Evolutionary conservation across 495 filamentous ascomycete species (phyloP), one percentile per base, ranked within the genome.

Genomic region (Astrocystis sublimbata): DNA sequence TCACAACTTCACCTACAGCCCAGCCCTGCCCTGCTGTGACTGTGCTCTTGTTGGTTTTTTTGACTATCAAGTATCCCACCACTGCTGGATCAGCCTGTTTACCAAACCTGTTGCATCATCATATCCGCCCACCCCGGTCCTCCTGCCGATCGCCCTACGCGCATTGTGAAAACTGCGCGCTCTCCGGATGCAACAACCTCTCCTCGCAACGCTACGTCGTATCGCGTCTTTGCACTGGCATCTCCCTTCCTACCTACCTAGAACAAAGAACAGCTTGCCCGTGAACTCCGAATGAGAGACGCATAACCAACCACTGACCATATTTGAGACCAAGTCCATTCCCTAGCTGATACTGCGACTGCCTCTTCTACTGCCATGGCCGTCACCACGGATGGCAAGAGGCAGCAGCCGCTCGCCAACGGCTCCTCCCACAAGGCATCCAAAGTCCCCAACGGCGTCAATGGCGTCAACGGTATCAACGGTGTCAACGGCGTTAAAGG

Each of bases 341-440:
- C 36, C 45, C 15, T 23, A 12, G 21, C 21, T 35, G 23, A 13
- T 6, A 40, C 31, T 7, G 19, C 3, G n/a, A n/a, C n/a, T n/a
- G n/a, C n/a, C n/a, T 28, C 33, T 51, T 24, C 21, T n/a, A 21
- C 54, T 24, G 40, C 7, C 4, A 45, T 42, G 40, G 47, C 47
- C 10, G 58, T 38, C 46, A 67, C 28, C 58, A 76, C 76, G 75
- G 65, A 68, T 57, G 65, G 38, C 53, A 58, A 51, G 45, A 45
- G 19, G 43, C 51, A 58, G 17, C 52, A 58, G 17, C 52, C 43
- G 15, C 61, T 70, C 38, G 43, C 65, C 17, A 78, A 78, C 61
- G 75, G 76, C 38, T 61, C 66, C 8, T 49, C 66, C 8, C 52
- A 57, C 24, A 79, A 77, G 45, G 66, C 43, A 13, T 36, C 66